Evolutionary conservation across 2,329 filamentous ascomycete species (phyloP).

Genomic region (Hypoxylon rubiginosum): DNA sequence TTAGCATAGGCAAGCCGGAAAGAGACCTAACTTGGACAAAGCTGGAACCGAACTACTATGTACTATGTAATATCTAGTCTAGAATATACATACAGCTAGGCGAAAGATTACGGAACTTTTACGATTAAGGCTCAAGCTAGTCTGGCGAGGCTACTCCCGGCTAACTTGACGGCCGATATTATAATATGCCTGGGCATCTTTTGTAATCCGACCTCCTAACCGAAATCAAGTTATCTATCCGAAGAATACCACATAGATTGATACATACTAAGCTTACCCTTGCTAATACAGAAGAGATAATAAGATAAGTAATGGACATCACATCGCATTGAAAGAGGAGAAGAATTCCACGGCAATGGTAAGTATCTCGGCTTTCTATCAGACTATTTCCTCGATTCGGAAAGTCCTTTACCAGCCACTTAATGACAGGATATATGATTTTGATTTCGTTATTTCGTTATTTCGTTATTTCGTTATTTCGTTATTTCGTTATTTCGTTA

Average conservation of each 20-base stretch:
- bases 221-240: conserved; percentile 30
- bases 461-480: no score
- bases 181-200: not conserved
- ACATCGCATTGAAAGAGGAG: conserved; percentile 26
- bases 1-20: conserved; percentile 17
- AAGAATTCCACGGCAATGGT: conserved; percentile 10
- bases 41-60: conserved; percentile 15
- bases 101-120: conserved; percentile 25
- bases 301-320: conserved; percentile 14
- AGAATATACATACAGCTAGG: not conserved
- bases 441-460: not conserved
- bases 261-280: conserved; percentile 28
- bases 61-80: not conserved
- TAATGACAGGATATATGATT: no score
- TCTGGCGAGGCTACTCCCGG: conserved; percentile 20
- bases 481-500: no score
- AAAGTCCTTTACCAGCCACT: conserved; percentile 16
- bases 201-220: conserved; percentile 14
- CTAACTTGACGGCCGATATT: conserved; percentile 1
- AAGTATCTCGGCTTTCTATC: not conserved
- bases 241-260: conserved; percentile 15
- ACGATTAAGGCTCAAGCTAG: conserved; percentile 17
- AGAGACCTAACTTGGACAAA: conserved; percentile 23
- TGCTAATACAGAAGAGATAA: conserved; percentile 19
- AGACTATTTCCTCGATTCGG: conserved; percentile 13